phyloP scores from a whole-genome alignment of 768 basidiomycete species.

The Mycena galopus region DNA sequence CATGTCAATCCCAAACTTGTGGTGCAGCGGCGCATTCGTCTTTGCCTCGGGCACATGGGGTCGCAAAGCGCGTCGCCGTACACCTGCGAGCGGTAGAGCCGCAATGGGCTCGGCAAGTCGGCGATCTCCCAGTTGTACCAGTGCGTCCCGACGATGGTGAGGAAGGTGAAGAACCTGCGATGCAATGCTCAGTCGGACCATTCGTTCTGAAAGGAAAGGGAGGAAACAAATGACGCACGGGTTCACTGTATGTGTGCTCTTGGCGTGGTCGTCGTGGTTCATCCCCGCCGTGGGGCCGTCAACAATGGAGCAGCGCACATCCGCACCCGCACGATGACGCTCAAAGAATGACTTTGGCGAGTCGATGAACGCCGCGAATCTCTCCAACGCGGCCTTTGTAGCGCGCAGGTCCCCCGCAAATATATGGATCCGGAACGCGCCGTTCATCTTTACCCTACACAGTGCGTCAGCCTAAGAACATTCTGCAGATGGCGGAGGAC shows the following conservation, averaged over 20 bases:
- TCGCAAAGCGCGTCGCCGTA: slow-evolving; percentile 35
- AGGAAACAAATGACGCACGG: slow-evolving; percentile 21
- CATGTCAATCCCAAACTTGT: slow-evolving; percentile 33
- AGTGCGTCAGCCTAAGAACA: neutral
- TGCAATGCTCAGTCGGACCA: neutral
- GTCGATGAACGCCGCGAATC: slow-evolving; percentile 34
- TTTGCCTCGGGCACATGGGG: slow-evolving; percentile 32
- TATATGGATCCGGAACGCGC: slow-evolving; percentile 37
- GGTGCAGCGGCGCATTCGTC: slow-evolving; percentile 31
- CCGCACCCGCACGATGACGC: slow-evolving; percentile 19
- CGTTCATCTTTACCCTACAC: slow-evolving; percentile 37
- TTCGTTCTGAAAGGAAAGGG: neutral
- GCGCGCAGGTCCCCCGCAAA: slow-evolving; percentile 30
- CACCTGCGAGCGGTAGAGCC: slow-evolving; percentile 37
- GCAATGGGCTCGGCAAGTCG: slow-evolving; percentile 35
- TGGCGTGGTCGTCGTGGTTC: slow-evolving; percentile 10
- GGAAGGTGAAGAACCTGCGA: slow-evolving; percentile 36
- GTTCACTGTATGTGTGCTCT: slow-evolving; percentile 16
- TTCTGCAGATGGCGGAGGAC: neutral
- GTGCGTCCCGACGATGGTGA: slow-evolving; percentile 35
- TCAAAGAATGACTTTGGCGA: slow-evolving; percentile 36
- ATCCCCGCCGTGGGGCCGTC: slow-evolving; percentile 30
- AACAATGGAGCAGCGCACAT: slow-evolving; percentile 28
- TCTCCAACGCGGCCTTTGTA: slow-evolving; percentile 28
- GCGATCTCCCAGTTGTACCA: slow-evolving; percentile 38